phyloP scores from a whole-genome alignment of 768 basidiomycete genomes.

The Gymnopilus dilepis region DNA sequence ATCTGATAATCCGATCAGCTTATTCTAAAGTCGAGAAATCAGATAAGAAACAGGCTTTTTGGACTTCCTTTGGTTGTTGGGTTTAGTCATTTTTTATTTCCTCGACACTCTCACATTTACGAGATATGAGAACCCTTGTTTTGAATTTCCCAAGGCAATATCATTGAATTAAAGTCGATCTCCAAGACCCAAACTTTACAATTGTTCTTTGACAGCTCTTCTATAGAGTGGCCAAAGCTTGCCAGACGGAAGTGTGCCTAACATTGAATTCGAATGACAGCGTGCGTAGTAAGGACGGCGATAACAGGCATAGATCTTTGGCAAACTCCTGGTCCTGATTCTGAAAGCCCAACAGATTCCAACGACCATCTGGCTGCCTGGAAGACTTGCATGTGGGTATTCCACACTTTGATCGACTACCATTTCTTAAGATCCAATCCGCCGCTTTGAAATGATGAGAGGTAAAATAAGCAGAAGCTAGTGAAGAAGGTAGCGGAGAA shows the following conservation, averaged over 20 bases:
- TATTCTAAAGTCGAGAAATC: not conserved
- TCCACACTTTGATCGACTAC: too few relatives aligned
- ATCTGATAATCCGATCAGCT: not conserved
- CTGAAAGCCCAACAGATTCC: not conserved
- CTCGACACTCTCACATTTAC: not conserved
- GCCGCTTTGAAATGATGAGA: conserved; percentile 1
- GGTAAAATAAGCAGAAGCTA: not conserved
- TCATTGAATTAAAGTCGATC: too few relatives aligned
- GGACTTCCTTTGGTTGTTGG: not conserved
- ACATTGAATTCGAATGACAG: not conserved
- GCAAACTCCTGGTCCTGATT: not conserved
- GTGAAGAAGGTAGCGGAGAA: conserved; percentile 10
- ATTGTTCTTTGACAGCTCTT: too few relatives aligned
- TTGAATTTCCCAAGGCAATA: too few relatives aligned
- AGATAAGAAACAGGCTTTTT: not conserved
- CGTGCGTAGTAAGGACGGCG: not conserved
- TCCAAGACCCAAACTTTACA: too few relatives aligned
- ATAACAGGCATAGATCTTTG: not conserved
- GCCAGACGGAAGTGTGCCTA: too few relatives aligned
- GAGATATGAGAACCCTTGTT: too few relatives aligned
- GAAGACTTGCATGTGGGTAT: conserved; percentile 2
- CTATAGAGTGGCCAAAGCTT: too few relatives aligned
- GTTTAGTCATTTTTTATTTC: not conserved
- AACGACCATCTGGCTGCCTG: not conserved
- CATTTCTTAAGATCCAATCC: not conserved